A percentile compares a stretch with the other conserved stretches of the same genome.
Conservation (phyloP, 1,139 yeast genomes). For the Arxiozyma slooffiae region DNA sequence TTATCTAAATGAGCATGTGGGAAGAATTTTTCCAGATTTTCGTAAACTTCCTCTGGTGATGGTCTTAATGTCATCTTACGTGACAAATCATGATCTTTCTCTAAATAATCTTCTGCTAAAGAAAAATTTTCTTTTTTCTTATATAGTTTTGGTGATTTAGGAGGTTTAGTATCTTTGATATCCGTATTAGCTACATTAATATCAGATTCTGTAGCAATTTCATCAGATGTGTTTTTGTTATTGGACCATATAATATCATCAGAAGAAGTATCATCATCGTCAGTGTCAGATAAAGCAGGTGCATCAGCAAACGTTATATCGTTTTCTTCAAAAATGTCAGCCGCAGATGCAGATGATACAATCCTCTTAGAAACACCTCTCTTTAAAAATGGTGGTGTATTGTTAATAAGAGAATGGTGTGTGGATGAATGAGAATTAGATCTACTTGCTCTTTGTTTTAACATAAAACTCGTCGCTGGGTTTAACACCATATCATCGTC, state of each 20-base stretch:
- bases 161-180: not conserved
- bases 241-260: slow-evolving; percentile 17
- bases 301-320: slow-evolving; percentile 64
- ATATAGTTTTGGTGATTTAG: not conserved
- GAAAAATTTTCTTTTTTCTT: not conserved
- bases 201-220: not conserved
- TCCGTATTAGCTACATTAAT: not conserved
- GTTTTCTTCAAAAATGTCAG: slow-evolving; percentile 57
- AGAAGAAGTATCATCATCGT: slow-evolving; percentile 30
- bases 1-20: slow-evolving; percentile 89
- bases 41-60: slow-evolving; percentile 86
- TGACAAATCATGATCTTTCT: slow-evolving; percentile 10
- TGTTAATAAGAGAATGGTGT: slow-evolving; percentile 14
- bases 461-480: slow-evolving; percentile 12
- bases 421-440: slow-evolving; percentile 23
- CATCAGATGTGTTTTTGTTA: not conserved
- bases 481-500: slow-evolving; percentile 6
- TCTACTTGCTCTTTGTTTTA: slow-evolving; percentile 16
- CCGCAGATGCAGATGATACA: slow-evolving; percentile 30
- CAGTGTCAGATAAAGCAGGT: slow-evolving; percentile 44
- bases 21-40: slow-evolving; percentile 82
- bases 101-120: not conserved
- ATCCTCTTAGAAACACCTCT: slow-evolving; percentile 48
- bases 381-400: slow-evolving; percentile 39
- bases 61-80: slow-evolving; percentile 66